Evolutionary conservation across 2,329 filamentous ascomycete genomes (phyloP), one percentile per base, ranked within the genome.

Genomic region (Claviceps sp.): DNA sequence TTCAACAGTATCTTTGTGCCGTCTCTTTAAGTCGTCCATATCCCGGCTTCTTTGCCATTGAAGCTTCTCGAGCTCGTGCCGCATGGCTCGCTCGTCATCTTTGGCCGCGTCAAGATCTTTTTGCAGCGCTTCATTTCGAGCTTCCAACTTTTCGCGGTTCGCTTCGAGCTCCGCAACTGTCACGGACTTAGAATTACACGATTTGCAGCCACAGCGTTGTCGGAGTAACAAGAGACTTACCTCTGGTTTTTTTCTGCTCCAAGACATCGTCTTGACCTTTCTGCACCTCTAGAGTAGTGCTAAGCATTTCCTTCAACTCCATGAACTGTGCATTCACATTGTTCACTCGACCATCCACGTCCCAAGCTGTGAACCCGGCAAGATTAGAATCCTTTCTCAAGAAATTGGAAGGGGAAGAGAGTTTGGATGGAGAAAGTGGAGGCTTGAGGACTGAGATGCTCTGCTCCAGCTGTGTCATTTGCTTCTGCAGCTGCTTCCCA

Each of bases 301-400:
- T 81, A 63, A 96, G 81, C 56, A 85, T 83, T 53, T 84, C 76
- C 61, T 85, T 84, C 56, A 97, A 74, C 54, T 77, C 73, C 47
- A 78, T 76, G 63, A 89, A 89, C 61, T 91, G 76, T 17, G 75
- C 73, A 60, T 95, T 87, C 69, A 96, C 84, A 54, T 82, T 78
- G 56, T 83, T 82, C 58, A 96, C 77, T 57, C 84, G 81, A 55
- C 80, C 80, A 60, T 89, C 84, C 58, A 89, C 81, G 65, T 96
- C 89, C 77, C 85, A 91, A 61, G 78, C 85, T 87, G 77, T 57
- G 68, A 73, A 79, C 38, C 65, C 68, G 60, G 72, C 75, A 58
- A 78, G 70, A 76, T 87, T 84, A 82, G 89, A 88, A 74, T 83
- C 71, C 71, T 82, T 85, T 58, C 77, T 84, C 61, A 91, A 73